phyloP scores from a whole-genome alignment of 169 alveolate genomes.

The Eimeria mitis region DNA sequence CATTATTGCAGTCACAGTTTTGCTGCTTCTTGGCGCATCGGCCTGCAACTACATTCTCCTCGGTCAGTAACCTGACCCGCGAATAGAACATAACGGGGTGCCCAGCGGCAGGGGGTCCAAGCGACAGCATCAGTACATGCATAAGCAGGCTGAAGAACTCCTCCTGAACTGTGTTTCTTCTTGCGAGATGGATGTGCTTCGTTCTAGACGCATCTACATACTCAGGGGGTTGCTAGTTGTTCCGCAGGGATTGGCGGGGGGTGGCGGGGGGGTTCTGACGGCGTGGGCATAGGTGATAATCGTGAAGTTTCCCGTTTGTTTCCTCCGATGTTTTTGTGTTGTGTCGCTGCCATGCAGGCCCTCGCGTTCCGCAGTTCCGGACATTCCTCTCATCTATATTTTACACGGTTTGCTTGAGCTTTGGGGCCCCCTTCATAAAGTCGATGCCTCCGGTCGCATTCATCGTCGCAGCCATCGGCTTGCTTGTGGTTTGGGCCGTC shows the following conservation, averaged over 20 bases:
- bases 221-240: not conserved
- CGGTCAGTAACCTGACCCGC: not conserved
- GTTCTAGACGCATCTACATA: not conserved
- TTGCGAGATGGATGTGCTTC: not conserved
- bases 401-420: conserved; percentile 52
- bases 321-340: not conserved
- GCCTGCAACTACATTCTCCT: conserved; percentile 61
- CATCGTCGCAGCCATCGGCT: conserved; percentile 31
- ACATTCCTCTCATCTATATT: conserved; percentile 36
- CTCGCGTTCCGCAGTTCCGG: conserved; percentile 58
- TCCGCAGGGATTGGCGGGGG: not conserved
- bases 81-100: not conserved
- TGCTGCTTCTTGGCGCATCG: conserved; percentile 57
- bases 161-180: not conserved
- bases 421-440: conserved; percentile 58
- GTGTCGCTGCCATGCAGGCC: conserved; percentile 33
- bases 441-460: conserved; percentile 74
- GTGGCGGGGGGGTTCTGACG: not conserved
- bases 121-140: not conserved
- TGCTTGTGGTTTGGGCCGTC: conserved; percentile 55
- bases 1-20: conserved; percentile 1
- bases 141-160: not conserved
- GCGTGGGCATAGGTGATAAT: not conserved
- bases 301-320: not conserved
- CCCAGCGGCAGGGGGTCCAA: not conserved